Base-by-base conservation (phyloP, 805 yeast genomes). In the Cyberlindnera xylosilytica region DNA sequence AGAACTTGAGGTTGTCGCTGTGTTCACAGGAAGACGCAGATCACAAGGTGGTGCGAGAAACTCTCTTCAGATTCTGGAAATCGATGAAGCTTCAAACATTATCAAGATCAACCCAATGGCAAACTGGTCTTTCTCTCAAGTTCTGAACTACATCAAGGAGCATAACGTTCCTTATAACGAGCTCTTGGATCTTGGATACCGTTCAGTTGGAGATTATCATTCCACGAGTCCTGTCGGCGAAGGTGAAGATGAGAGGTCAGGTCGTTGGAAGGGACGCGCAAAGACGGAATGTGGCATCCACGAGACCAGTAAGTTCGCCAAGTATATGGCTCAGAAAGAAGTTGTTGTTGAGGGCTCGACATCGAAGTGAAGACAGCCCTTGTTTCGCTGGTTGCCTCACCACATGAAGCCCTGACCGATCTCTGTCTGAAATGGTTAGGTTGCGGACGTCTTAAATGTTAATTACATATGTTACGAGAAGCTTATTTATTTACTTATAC, bases 201-300 rank as follows among this genome's bases (percentile, higher is more conserved):
- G 88, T 57, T 87, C 96, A 1, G 77, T 91, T 13, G 98, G 98
- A 1, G 98, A 91, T 63, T 91, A 90, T 77, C 98, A 91, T 63
- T 87, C 96, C 1, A 91, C 98, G 0, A 79, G 66, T 23, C 97
- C 98, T 2, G 95, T 87, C 10, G 74, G 68, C 7, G 96, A 85
- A 34, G 96, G 95, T 9, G 97, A 88, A 60, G 97, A 91, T 58
- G 98, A 91, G 63, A 76, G 98, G 51, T 79, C 93, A n/a, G 98
- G 98, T 1, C 77, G 98, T 57, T 91, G 98, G 98, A 83, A 85
- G 69, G 97, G 97, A 2, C 76, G 83, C 60, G 74, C 79, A 10
- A 91, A 91, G 69, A 88, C 96, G 1, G 98, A 91, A 62, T 91
- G 98, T 66, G 98, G 98, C 3, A 89, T 91, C 41, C 98, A 91